Percentiles rank a stretch among this genome's conserved stretches.
phyloP scores from a whole-genome alignment of 1,284 basidiomycete species.

The Ceratobasidium sp. region DNA sequence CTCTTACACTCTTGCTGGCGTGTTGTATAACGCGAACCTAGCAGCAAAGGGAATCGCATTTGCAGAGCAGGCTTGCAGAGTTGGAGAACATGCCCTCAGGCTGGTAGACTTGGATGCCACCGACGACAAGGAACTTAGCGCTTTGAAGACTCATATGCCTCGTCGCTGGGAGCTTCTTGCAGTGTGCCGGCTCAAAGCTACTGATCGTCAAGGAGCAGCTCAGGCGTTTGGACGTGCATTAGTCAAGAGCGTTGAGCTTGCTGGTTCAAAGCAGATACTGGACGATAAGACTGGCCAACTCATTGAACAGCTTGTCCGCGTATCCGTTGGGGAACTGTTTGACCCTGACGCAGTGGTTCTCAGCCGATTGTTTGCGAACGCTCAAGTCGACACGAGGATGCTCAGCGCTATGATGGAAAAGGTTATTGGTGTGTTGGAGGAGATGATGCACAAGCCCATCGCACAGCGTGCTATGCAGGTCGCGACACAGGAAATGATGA shows the following conservation, averaged over 20 bases:
- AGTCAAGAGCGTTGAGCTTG: slow-evolving; percentile 17
- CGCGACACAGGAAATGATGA: slow-evolving; percentile 22
- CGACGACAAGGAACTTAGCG: slow-evolving; percentile 40
- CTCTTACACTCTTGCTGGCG: slow-evolving; percentile 59
- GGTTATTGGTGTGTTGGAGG: slow-evolving; percentile 53
- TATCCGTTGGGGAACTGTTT: slow-evolving; percentile 50
- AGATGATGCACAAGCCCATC: slow-evolving; percentile 43
- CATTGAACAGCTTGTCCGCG: slow-evolving; percentile 53
- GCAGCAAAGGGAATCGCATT: slow-evolving; percentile 47
- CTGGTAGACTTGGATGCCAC: slow-evolving; percentile 20
- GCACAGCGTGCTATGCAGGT: slow-evolving; percentile 31
- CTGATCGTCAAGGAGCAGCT: slow-evolving; percentile 46
- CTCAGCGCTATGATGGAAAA: slow-evolving; percentile 52
- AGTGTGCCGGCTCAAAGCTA: slow-evolving; percentile 52
- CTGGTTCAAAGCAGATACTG: slow-evolving; percentile 8
- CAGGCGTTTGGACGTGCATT: slow-evolving; percentile 18
- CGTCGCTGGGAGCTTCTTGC: slow-evolving; percentile 57
- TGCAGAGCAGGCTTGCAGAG: slow-evolving; percentile 45
- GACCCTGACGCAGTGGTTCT: slow-evolving; percentile 40
- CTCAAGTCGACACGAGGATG: slow-evolving; percentile 51
- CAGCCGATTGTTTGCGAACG: slow-evolving; percentile 47
- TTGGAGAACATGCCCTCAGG: slow-evolving; percentile 45
- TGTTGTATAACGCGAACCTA: slow-evolving; percentile 56
- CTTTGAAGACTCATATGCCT: slow-evolving; percentile 46
- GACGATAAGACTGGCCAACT: slow-evolving; percentile 37